phyloP scores from a whole-genome alignment of 139 green algal genomes.

The Chlamydomonas schloesseri region DNA sequence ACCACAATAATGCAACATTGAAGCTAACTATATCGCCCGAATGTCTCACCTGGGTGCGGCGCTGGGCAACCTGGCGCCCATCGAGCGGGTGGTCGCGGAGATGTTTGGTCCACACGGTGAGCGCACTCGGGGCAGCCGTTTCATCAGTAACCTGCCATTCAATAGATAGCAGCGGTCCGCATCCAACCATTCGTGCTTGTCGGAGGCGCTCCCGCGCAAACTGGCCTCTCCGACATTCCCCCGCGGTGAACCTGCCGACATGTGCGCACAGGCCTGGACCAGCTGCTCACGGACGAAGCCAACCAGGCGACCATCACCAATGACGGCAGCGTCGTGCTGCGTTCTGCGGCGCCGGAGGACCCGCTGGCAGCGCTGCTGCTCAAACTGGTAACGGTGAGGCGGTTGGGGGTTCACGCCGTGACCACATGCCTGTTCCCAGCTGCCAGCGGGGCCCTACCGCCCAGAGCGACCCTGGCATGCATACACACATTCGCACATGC shows the following conservation, averaged over 20 bases:
- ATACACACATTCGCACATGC: too few relatives aligned
- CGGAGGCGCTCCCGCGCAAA: too few relatives aligned
- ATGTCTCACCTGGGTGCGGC: constrained; percentile 12
- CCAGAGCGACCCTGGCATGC: too few relatives aligned
- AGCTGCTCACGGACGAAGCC: constrained; percentile 14
- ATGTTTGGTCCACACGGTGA: constrained; percentile 28
- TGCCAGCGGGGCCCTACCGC: too few relatives aligned
- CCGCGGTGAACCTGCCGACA: too few relatives aligned
- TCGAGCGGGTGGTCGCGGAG: not conserved
- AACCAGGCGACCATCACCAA: constrained; percentile 25
- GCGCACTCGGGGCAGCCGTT: not conserved
- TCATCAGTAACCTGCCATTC: too few relatives aligned
- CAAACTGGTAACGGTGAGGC: not conserved
- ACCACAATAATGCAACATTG: not conserved
- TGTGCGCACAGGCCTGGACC: constrained; percentile 10
- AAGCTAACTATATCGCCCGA: not conserved
- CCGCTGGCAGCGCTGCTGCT: constrained; percentile 3
- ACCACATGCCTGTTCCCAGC: too few relatives aligned
- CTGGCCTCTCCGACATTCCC: too few relatives aligned
- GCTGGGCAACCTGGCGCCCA: not conserved
- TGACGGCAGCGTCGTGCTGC: constrained; percentile 2
- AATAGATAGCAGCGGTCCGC: too few relatives aligned
- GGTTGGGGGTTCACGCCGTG: too few relatives aligned
- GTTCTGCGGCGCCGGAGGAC: not conserved
- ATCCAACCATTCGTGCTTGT: too few relatives aligned